These are phyloP conservation scores for Hypericum perforatum DNA, from an alignment of 345 rosid genomes.

Conservation along the genomic window DNA sequence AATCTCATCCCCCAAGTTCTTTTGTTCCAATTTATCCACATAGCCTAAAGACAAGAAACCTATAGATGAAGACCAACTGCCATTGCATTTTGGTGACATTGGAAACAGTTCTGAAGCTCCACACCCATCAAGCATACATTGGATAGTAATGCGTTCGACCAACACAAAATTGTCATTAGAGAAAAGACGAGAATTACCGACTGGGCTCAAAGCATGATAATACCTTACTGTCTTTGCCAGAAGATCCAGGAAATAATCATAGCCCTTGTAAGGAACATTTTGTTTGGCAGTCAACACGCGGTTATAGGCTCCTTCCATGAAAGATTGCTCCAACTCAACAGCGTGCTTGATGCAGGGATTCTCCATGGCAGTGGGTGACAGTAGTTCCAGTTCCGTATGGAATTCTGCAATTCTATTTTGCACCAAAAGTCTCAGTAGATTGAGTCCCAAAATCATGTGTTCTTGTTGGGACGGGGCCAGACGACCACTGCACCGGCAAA, in stretches of 20 bases:
- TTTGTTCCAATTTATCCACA: too few species aligned
- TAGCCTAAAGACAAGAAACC: too few species aligned
- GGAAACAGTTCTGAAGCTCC: too few species aligned
- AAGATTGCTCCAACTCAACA: constrained; percentile 97
- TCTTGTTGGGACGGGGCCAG: constrained; percentile 76
- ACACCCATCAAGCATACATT: too few species aligned
- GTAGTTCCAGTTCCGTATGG: constrained; percentile 88
- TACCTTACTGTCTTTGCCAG: constrained; percentile 97
- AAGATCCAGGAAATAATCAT: constrained; percentile 96
- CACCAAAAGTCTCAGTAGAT: constrained; percentile 84
- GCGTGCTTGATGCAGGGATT: constrained; percentile 91
- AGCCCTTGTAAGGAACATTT: constrained; percentile 74
- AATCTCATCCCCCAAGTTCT: too few species aligned
- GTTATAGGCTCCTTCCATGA: constrained; percentile 98
- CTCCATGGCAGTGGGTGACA: constrained; percentile 65
- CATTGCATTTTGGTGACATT: too few species aligned
- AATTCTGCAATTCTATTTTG: constrained; percentile 96
- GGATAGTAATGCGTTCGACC: too few species aligned
- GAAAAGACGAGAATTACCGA: neutral
- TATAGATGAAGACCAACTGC: too few species aligned
- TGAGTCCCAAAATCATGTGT: constrained; percentile 80
- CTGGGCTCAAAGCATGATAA: neutral
- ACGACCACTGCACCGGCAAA: constrained; percentile 38
- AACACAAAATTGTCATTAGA: too few species aligned
- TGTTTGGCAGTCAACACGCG: constrained; percentile 90